Evolutionary conservation across 202 grass and related monocot genomes (phyloP).

Genomic region (Saccharum hybrid): DNA sequence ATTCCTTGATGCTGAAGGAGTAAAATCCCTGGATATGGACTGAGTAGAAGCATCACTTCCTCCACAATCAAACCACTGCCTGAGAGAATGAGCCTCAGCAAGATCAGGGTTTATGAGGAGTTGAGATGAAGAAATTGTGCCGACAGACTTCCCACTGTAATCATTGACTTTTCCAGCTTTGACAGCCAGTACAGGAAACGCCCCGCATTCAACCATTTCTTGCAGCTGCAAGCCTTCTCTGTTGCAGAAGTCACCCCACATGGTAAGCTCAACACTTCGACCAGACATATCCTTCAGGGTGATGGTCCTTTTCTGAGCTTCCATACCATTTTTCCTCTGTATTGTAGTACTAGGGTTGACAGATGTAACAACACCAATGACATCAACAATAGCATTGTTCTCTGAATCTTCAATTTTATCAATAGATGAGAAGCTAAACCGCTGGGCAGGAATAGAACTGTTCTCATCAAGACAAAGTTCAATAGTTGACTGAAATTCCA

Average conservation of each 20-base stretch:
- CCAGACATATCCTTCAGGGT: conserved; percentile 83
- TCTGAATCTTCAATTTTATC: conserved; percentile 80
- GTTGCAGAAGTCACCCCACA: conserved; percentile 99
- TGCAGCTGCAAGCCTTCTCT: conserved; percentile 81
- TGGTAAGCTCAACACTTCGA: conserved; percentile 90
- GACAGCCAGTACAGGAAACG: conserved; percentile 71
- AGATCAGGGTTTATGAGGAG: conserved; percentile 81
- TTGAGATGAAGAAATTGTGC: conserved; percentile 87
- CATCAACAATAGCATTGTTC: conserved; percentile 75
- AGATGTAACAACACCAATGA: conserved; percentile 83
- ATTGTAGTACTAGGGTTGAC: conserved; percentile 74
- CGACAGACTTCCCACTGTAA: conserved; percentile 88
- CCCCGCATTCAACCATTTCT: conserved; percentile 58
- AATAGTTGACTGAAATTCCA: conserved; percentile 76
- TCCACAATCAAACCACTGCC: conserved; percentile 79
- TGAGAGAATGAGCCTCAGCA: conserved; percentile 71
- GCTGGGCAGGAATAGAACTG: conserved; percentile 80
- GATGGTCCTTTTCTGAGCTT: conserved; percentile 84
- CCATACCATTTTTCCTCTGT: conserved; percentile 94
- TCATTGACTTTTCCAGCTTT: conserved; percentile 94
- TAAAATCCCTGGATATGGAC: conserved; percentile 85
- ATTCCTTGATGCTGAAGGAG: conserved; percentile 64
- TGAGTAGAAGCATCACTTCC: conserved; percentile 75
- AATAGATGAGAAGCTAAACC: conserved; percentile 78
- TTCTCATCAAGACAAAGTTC: conserved; percentile 82